phyloP scores from a whole-genome alignment of 2,329 filamentous ascomycete genomes.

The Aspergillus spinulosporus region DNA sequence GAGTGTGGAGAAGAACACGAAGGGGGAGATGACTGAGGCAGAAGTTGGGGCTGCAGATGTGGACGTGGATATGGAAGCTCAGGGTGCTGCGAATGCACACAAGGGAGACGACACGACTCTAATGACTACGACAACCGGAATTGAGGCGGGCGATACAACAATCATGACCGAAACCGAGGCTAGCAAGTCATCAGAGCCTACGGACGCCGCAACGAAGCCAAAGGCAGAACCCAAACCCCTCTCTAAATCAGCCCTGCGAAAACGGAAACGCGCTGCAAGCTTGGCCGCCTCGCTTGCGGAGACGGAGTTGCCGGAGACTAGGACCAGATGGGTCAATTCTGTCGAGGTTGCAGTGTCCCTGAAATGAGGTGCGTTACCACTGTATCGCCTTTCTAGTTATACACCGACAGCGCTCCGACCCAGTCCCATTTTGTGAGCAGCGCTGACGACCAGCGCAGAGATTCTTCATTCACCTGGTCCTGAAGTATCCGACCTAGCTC shows the following conservation, averaged over 20 bases:
- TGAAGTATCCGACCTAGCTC: too few relatives aligned
- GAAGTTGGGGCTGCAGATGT: slow-evolving; percentile 24
- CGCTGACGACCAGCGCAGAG: too few relatives aligned
- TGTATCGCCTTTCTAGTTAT: too few relatives aligned
- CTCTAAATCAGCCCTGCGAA: slow-evolving; percentile 29
- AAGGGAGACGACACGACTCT: slow-evolving; percentile 15
- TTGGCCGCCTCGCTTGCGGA: slow-evolving; percentile 32
- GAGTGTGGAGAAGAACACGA: background rate
- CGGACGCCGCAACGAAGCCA: background rate
- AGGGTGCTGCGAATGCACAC: slow-evolving; percentile 9
- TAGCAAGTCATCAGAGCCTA: background rate
- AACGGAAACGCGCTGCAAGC: slow-evolving; percentile 30
- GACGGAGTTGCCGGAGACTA: slow-evolving; percentile 44
- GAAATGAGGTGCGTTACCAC: slow-evolving; percentile 31
- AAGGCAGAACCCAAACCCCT: background rate
- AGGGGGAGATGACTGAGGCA: too few relatives aligned
- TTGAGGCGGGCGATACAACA: slow-evolving; percentile 8
- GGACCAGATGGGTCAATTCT: slow-evolving; percentile 50
- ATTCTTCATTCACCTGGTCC: too few relatives aligned
- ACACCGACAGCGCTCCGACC: too few relatives aligned
- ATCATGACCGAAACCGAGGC: background rate
- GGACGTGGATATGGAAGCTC: slow-evolving; percentile 17
- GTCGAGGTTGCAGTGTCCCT: slow-evolving; percentile 48
- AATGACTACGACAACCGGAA: background rate
- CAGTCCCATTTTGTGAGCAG: too few relatives aligned